Conservation (phyloP, 441 rosid genomes). For the Aleurites moluccanus region DNA sequence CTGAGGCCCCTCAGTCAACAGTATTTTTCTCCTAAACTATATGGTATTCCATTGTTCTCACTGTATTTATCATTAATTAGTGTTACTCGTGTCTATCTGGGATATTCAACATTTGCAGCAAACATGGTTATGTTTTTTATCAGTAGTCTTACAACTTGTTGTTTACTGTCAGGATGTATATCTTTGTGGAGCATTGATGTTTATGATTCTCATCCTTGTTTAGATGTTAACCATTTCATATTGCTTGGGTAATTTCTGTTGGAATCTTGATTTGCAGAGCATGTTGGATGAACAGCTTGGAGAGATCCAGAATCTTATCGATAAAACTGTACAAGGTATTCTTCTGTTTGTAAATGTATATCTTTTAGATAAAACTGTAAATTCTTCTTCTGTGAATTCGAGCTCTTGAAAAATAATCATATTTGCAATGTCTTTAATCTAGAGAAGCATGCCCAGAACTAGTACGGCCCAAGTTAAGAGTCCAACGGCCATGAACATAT, state of each 20-base stretch:
- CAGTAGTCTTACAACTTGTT: background rate
- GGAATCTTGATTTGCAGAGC: constrained; percentile 44
- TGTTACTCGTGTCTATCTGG: background rate
- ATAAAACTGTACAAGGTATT: constrained; percentile 84
- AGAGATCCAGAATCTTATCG: constrained; percentile 75
- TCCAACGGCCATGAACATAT: too few species aligned
- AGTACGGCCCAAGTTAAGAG: too few species aligned
- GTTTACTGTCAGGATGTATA: background rate
- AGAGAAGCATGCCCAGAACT: too few species aligned
- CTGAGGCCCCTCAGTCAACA: too few species aligned
- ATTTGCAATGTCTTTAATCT: background rate
- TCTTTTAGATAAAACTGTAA: constrained; percentile 1
- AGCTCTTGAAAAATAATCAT: background rate
- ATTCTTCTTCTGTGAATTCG: background rate
- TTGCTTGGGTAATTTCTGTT: constrained; percentile 12
- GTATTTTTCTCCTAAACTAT: too few species aligned
- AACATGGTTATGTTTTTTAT: background rate
- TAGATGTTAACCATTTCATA: background rate
- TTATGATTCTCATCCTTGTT: background rate
- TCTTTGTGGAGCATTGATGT: background rate
- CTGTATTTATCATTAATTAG: background rate
- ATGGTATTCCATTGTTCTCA: too few species aligned
- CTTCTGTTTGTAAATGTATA: constrained; percentile 12
- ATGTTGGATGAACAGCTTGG: constrained; percentile 51
- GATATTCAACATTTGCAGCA: background rate